phyloP scores from a whole-genome alignment of 169 alveolate genomes.

The Theileria parva region DNA sequence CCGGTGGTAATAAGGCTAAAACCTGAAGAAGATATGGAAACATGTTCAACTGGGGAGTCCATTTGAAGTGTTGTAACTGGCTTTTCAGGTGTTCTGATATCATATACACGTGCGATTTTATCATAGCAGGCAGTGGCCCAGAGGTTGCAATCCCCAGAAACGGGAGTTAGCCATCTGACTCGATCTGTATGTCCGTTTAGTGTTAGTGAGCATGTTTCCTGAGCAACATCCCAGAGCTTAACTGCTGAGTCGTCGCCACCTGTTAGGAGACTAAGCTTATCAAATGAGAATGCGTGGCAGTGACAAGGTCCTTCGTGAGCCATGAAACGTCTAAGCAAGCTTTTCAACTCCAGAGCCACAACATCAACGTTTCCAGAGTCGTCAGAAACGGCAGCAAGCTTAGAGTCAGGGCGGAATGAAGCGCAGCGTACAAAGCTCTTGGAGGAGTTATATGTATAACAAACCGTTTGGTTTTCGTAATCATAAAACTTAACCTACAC shows the following conservation, averaged over 20 bases:
- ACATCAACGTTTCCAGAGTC: conserved; percentile 62
- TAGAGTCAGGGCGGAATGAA: conserved; percentile 47
- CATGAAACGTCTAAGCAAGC: conserved; percentile 28
- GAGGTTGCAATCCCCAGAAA: conserved; percentile 19
- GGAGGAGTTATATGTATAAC: conserved; percentile 31
- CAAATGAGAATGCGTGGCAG: conserved; percentile 33
- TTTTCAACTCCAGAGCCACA: conserved; percentile 47
- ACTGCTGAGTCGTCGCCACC: conserved; percentile 61
- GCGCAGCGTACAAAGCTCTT: conserved; percentile 50
- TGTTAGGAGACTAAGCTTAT: conserved; percentile 39
- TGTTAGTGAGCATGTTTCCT: conserved; percentile 20
- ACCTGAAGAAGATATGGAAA: conserved; percentile 24
- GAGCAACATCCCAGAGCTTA: conserved; percentile 52
- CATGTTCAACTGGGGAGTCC: conserved; percentile 53
- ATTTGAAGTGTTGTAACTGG: conserved; percentile 42
- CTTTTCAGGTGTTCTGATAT: conserved; percentile 22
- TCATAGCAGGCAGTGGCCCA: conserved; percentile 67
- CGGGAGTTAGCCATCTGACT: conserved; percentile 31
- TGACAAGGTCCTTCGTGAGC: conserved; percentile 57
- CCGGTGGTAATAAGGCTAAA: conserved; percentile 37
- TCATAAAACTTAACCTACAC: conserved; percentile 44
- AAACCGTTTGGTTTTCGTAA: conserved; percentile 13
- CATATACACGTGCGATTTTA: conserved; percentile 36
- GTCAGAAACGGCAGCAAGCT: conserved; percentile 60
- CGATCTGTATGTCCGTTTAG: conserved; percentile 44